Base-by-base conservation (phyloP, 495 filamentous ascomycete genomes). In the Apodospora peruviana region DNA sequence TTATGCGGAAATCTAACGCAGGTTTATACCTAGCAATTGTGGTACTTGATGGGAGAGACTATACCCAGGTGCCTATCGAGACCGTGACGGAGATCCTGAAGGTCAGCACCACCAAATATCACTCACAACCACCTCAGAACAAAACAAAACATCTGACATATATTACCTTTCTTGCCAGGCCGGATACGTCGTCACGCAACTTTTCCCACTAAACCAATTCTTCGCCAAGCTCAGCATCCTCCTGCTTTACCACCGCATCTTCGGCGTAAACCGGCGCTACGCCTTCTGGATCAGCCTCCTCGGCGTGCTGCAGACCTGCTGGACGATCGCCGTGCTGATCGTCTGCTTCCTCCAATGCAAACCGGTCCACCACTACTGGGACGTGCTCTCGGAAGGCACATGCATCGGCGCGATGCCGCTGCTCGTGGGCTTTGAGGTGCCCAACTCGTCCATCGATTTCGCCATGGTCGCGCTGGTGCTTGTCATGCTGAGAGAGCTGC, bases 201-300 rank as follows among this genome's bases (percentile, higher is more conserved):
- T 37, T 5, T 47, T 47, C 18, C 20, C 32, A 8, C 45, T 37
- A 7, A 48, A 49, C 47, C 47, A 49, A 24, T 19, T 20, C 17
- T 42, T 49, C 1, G 38, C 48, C 43, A 59, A 59, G 22, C 29
- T 52, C 12, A 48, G 48, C 39, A 52, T 59, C 37, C 22, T 50
- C 2, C 23, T 35, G 12, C 49, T 59, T 16, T 59, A 59, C 36
- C 20, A 52, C 32, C 56, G 56, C 18, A 41, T 59, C 8, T 59
- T 59, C 34, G 41, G 39, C 3, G 42, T 59, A 2, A 45, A 59
- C 19, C 34, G 9, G 8, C 41, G 5, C 3, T 59, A 45, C 25
- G 41, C 18, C 11, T 21, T 25, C 2, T 52, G 52, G 47, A 51
- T 55, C 22, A 12, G 29, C 8, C 1, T 43, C 12, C 12, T 52